These are phyloP conservation scores for Colletotrichum tanaceti DNA, from an alignment of 2,329 filamentous ascomycete genomes.

Conservation along the genomic window DNA sequence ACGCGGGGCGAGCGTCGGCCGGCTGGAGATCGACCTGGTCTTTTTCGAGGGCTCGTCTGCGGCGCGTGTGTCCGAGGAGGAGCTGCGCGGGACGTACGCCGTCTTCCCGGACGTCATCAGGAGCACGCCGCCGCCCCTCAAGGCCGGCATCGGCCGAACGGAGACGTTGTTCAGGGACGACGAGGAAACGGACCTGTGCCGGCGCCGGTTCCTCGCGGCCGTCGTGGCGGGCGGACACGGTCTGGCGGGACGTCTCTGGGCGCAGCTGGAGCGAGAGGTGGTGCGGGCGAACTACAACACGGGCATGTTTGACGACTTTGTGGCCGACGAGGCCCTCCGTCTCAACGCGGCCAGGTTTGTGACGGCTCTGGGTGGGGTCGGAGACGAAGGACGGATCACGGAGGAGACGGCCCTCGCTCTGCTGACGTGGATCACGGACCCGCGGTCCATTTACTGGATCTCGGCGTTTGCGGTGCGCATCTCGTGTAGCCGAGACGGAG, in stretches of 20 bases:
- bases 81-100: background rate
- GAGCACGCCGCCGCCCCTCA: constrained; percentile 21
- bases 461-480: background rate
- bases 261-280: constrained; percentile 14
- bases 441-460: constrained; percentile 24
- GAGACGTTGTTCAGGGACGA: constrained; percentile 1
- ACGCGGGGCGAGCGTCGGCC: background rate
- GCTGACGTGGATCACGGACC: constrained; percentile 26
- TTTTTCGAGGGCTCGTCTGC: background rate
- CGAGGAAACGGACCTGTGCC: constrained; percentile 1
- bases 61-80: background rate
- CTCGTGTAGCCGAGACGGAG: background rate
- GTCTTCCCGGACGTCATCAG: constrained; percentile 13
- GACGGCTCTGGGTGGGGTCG: background rate
- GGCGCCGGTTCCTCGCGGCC: constrained; percentile 16
- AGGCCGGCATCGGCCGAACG: background rate
- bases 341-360: background rate
- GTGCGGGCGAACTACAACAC: constrained; percentile 20
- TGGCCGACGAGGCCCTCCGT: background rate
- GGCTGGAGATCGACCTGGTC: constrained; percentile 17
- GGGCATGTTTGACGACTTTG: constrained; percentile 19
- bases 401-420: background rate
- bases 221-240: background rate
- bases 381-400: accelerated
- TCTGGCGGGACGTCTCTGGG: constrained; percentile 10